Conservation (phyloP, 192 early-diverging fungal genomes). For the Dissophora ornata region DNA sequence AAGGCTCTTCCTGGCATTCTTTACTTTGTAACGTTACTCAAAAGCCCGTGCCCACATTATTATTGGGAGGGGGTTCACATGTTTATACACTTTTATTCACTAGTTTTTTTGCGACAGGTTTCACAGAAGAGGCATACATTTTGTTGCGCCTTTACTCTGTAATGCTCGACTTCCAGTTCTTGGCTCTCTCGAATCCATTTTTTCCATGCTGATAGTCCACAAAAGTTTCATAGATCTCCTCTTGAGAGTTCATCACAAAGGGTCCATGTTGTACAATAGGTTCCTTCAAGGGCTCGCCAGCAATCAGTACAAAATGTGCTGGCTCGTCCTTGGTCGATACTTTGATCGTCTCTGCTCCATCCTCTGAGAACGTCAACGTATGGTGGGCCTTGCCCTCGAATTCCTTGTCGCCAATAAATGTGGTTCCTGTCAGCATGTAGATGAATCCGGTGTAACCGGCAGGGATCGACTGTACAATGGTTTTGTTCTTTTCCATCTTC, state of each 20-base stretch:
- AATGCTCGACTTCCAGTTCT: conserved; percentile 55
- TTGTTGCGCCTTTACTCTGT: background rate
- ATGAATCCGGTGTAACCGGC: conserved; percentile 45
- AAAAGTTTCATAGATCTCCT: conserved; percentile 68
- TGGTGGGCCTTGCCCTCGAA: conserved; percentile 22
- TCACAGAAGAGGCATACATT: no score
- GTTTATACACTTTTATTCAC: no score
- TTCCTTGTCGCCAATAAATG: conserved; percentile 25
- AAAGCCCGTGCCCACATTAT: no score
- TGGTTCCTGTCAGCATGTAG: conserved; percentile 41
- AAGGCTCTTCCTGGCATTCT: no score
- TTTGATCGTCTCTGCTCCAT: conserved; percentile 32
- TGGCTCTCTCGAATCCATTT: conserved; percentile 78
- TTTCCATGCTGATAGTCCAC: conserved; percentile 67
- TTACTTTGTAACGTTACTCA: no score
- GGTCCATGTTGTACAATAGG: conserved; percentile 70
- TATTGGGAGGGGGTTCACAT: no score
- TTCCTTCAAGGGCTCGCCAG: conserved; percentile 62
- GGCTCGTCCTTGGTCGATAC: conserved; percentile 45
- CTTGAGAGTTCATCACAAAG: conserved; percentile 74
- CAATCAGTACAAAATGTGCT: conserved; percentile 53
- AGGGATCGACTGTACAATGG: conserved; percentile 35
- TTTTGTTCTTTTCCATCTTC: conserved; percentile 30
- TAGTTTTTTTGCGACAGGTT: no score
- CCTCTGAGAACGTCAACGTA: conserved; percentile 39